Conservation (phyloP, 176 grass and related monocot species). For the Bromus sterilis region DNA sequence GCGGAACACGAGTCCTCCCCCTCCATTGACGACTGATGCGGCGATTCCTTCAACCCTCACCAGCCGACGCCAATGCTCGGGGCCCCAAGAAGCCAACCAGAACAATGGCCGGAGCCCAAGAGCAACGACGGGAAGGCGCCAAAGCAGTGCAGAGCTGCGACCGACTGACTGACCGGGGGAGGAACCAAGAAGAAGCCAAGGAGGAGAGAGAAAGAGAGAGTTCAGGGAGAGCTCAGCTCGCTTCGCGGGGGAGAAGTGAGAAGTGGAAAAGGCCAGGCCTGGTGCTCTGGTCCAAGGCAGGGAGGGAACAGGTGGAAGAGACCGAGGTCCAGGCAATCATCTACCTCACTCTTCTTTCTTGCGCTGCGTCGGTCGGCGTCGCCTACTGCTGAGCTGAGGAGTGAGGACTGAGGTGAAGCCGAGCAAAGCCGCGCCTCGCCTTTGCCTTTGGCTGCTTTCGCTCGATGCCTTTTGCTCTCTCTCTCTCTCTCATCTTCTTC, state of each 20-base stretch:
- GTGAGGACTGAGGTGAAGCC: background rate
- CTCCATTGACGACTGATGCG: constrained; percentile 24
- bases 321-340: constrained; percentile 25
- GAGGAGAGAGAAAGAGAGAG: background rate
- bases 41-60: background rate
- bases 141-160: background rate
- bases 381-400: background rate
- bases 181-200: background rate
- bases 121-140: background rate
- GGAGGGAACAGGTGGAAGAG: constrained; percentile 8
- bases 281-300: background rate
- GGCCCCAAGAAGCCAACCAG: background rate
- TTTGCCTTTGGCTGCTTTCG: constrained; percentile 4
- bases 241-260: no score
- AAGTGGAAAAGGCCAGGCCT: constrained; percentile 13
- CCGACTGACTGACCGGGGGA: background rate
- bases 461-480: background rate
- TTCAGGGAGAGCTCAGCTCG: background rate
- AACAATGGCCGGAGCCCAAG: background rate
- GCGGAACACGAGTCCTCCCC: constrained; percentile 17
- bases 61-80: background rate
- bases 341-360: background rate
- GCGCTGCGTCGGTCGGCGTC: background rate
- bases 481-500: background rate
- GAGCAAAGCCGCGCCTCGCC: background rate